A percentile compares a stretch with the other conserved stretches of the same genome.
These are phyloP conservation scores for Nepenthes mirabilis DNA, from an alignment of 148 eudicot genomes.

Conservation along the genomic window DNA sequence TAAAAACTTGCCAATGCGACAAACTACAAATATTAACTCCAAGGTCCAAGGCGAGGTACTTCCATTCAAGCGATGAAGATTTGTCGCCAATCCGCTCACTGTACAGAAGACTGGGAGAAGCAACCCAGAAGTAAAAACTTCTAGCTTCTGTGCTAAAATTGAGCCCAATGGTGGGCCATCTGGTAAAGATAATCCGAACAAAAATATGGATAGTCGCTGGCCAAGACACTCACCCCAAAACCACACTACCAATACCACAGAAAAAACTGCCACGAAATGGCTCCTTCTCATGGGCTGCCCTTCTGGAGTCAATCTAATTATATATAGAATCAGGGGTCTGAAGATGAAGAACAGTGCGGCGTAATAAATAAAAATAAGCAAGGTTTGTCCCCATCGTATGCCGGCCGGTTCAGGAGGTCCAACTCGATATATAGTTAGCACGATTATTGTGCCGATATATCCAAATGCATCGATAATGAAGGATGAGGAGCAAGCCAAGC, in stretches of 20 bases:
- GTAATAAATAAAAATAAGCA: constrained; percentile 6
- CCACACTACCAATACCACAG: constrained; percentile 7
- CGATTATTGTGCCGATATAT: background rate
- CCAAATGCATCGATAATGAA: constrained; percentile 2
- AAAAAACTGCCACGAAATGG: constrained; percentile 8
- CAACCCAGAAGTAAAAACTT: constrained; percentile 11
- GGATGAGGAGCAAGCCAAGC: constrained; percentile 1
- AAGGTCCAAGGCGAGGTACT: background rate
- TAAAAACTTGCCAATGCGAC: constrained; percentile 14
- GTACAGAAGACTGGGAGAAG: constrained; percentile 15
- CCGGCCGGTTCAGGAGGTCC: background rate
- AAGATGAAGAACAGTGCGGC: constrained; percentile 8
- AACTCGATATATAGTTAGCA: background rate
- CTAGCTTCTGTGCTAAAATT: constrained; percentile 12
- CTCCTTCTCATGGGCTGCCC: constrained; percentile 17
- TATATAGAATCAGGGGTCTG: constrained; percentile 10
- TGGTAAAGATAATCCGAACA: constrained; percentile 20
- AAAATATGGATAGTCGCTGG: constrained; percentile 9
- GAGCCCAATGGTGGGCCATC: constrained; percentile 21
- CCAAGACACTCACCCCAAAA: constrained; percentile 11
- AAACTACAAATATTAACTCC: constrained; percentile 8
- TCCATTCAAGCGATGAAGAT: constrained; percentile 2
- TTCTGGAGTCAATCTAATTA: constrained; percentile 9
- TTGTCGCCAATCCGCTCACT: constrained; percentile 11
- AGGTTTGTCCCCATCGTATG: background rate